Base-by-base conservation (phyloP, 2,329 filamentous ascomycete genomes). In the Penicillium sp. region DNA sequence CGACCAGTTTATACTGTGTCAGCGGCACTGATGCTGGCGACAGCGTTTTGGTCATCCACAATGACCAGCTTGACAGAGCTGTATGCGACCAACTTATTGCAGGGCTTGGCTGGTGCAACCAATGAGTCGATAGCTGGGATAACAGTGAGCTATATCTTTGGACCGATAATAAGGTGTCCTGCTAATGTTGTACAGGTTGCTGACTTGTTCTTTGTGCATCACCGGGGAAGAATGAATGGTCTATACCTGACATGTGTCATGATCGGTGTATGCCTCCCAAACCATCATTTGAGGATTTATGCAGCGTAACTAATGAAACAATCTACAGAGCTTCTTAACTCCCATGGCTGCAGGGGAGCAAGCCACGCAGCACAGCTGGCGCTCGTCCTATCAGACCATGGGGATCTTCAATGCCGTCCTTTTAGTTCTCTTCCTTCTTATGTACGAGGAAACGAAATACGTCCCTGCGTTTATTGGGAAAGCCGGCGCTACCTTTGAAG, bases 151-250 rank as follows among this genome's bases (percentile, higher is more conserved):
- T 19, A 23, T 41, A 77, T 50, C 43, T 78, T 45, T 76, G 73
- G 16, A 62, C 76, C 34, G 13, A 29, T 23, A 15, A 11, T 11
- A 36, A 27, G n/a, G 23, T 15, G 3, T 0, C 21, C 34, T 29
- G n/a, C 48, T 51, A 16, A 52, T 36, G 15, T 48, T 34, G 5
- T 33, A 29, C 43, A 74, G 70, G 70, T 81, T 55, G 72, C 74
- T 13, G 79, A 82, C 61, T 57, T 82, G 16, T 82, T 80, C 65
- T 82, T 81, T 56, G 73, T 81, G 5, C 79, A 82, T 56, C 74
- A 82, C 48, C 74, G 77, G n/a, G 80, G 77, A 0, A 71, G 73
- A 3, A 80, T 81, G 77, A 84, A 83, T 60, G 73, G 71, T 1
- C 71, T 80, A 7, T 84, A 82, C 57, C 71, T 82, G 62, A 76